A percentile compares a stretch with the other conserved stretches of the same genome.
These are phyloP conservation scores for Didymella keratinophila DNA, from an alignment of 2,329 filamentous ascomycete genomes.

Conservation along the genomic window DNA sequence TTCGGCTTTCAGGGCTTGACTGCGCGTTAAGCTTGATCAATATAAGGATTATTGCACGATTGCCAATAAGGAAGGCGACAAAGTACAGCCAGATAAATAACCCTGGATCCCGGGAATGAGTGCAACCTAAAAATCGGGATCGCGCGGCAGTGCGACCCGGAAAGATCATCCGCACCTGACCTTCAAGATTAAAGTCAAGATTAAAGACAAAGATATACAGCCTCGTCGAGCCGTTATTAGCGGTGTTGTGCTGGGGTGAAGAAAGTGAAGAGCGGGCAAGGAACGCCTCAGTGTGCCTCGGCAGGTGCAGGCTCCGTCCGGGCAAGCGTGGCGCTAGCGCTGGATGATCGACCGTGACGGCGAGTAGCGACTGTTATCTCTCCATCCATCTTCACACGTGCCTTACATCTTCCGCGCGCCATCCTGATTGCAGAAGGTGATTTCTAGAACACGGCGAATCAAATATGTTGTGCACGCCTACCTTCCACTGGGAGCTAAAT, in stretches of 20 bases:
- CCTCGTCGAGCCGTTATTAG: not conserved
- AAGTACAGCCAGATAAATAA: not conserved
- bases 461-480: not conserved
- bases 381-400: conserved; percentile 6
- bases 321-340: conserved; percentile 3
- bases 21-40: not conserved
- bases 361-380: conserved; percentile 6
- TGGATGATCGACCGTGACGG: conserved; percentile 5
- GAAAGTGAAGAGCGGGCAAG: not conserved
- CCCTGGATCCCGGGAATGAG: not conserved
- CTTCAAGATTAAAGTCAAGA: too few species aligned
- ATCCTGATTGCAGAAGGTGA: conserved; percentile 4
- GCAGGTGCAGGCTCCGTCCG: not conserved
- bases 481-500: conserved; percentile 5
- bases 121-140: too few species aligned
- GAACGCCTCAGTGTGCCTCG: not conserved
- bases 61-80: conserved; percentile 9
- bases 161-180: too few species aligned
- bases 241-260: not conserved
- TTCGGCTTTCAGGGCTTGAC: not conserved
- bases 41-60: conserved; percentile 3
- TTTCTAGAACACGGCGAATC: not conserved
- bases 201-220: not conserved
- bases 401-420: not conserved
- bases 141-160: not conserved